phyloP scores from a whole-genome alignment of 2,329 filamentous ascomycete species.

The Ceratocystis variospora region DNA sequence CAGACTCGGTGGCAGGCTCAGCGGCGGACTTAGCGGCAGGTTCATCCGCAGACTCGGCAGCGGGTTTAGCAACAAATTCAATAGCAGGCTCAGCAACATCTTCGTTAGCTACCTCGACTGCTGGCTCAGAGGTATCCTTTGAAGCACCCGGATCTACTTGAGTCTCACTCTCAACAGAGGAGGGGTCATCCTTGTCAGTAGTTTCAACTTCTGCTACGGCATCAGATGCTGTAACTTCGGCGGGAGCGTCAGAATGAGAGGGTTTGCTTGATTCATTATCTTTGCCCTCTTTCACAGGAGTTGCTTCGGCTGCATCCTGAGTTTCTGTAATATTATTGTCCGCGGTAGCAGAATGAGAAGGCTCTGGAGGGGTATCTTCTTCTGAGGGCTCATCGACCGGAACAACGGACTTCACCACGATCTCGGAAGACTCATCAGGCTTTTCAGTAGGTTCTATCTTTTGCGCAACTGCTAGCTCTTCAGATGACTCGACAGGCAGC shows the following conservation, averaged over 20 bases:
- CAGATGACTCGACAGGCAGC: neutral
- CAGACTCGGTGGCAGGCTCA: neutral
- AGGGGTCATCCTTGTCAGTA: neutral
- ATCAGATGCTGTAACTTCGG: neutral
- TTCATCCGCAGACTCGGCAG: neutral
- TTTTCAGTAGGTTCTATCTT: constrained; percentile 2
- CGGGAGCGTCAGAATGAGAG: neutral
- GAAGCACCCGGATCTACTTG: neutral
- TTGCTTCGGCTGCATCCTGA: neutral
- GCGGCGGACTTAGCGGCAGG: neutral
- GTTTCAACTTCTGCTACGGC: neutral
- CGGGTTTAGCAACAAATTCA: neutral
- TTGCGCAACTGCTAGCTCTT: constrained; percentile 18
- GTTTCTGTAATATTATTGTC: constrained; percentile 16
- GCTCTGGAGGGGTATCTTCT: constrained; percentile 4
- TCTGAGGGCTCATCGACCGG: constrained; percentile 7
- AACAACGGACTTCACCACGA: constrained; percentile 19
- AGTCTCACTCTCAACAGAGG: neutral
- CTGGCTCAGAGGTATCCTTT: neutral
- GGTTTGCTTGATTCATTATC: neutral
- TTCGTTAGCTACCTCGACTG: neutral
- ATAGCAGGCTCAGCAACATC: neutral
- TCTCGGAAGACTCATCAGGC: constrained; percentile 3
- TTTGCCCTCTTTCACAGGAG: neutral
- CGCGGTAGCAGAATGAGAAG: neutral